Evolutionary conservation across 139 green algal genomes (phyloP).

Genomic region (Chlorella vulgaris): DNA sequence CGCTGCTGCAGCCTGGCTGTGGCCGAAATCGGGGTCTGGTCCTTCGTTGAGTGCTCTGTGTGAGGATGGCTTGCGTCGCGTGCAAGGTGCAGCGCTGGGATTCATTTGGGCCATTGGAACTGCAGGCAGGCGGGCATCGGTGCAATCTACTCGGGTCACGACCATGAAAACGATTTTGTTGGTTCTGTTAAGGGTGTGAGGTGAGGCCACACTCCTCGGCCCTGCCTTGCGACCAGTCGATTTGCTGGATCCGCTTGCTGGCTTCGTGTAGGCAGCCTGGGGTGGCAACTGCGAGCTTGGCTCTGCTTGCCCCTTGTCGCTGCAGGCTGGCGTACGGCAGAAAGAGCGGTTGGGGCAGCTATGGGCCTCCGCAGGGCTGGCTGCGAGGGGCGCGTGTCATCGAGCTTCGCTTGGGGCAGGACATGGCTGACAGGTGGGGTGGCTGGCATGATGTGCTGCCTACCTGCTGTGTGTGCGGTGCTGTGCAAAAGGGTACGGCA

Average conservation of each 20-base stretch:
- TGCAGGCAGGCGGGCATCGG: constrained; percentile 13
- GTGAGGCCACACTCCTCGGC: background rate
- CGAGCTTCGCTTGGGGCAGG: constrained; percentile 26
- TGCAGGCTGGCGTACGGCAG: constrained; percentile 21
- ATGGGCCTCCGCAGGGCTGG: constrained; percentile 24
- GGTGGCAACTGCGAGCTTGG: too few species aligned
- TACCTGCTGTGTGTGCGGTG: too few species aligned
- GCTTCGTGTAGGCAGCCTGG: background rate
- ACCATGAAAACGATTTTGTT: constrained; percentile 55
- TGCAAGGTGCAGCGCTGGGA: too few species aligned
- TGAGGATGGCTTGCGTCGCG: too few species aligned
- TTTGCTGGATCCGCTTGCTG: background rate
- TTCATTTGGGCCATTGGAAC: too few species aligned
- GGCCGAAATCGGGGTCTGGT: background rate
- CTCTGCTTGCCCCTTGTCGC: too few species aligned
- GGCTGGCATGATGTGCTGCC: too few species aligned
- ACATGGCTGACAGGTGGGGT: background rate
- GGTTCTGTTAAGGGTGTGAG: constrained; percentile 28
- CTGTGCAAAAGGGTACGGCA: too few species aligned
- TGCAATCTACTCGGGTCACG: constrained; percentile 45
- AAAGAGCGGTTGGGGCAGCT: constrained; percentile 39
- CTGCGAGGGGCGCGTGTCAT: constrained; percentile 36
- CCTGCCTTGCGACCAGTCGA: background rate
- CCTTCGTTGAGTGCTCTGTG: too few species aligned
- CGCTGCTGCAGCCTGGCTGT: background rate